A percentile compares a stretch with the other conserved stretches of the same genome.
Conservation (phyloP, 164 flowering plant species). For the Magnolia officinalis region DNA sequence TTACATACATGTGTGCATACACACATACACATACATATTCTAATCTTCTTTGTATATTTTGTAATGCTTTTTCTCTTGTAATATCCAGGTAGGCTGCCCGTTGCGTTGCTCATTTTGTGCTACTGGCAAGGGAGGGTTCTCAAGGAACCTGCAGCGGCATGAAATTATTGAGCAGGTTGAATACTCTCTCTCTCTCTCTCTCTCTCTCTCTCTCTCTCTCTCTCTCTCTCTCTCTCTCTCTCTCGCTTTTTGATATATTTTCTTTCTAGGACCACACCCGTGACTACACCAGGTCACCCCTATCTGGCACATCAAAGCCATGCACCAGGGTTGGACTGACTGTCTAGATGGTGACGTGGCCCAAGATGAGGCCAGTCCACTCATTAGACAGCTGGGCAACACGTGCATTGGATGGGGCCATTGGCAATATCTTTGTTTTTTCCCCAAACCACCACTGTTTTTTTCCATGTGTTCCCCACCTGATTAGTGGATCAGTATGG, state of each 20-base stretch:
- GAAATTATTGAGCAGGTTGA: conserved; percentile 98
- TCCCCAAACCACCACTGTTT: too few relatives aligned
- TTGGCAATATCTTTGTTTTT: too few relatives aligned
- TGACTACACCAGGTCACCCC: too few relatives aligned
- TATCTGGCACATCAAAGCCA: too few relatives aligned
- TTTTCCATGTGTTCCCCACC: background rate
- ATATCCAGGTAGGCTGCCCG: conserved; percentile 90
- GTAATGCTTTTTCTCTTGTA: background rate
- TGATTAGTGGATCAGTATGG: background rate
- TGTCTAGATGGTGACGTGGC: too few relatives aligned
- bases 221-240: too few relatives aligned
- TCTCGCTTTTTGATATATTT: background rate
- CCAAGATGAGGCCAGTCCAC: too few relatives aligned
- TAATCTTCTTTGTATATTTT: background rate
- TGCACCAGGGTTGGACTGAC: too few relatives aligned
- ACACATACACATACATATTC: too few relatives aligned
- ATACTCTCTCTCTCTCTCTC: background rate
- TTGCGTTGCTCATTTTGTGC: conserved; percentile 97
- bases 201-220: too few relatives aligned
- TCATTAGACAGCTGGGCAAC: too few relatives aligned
- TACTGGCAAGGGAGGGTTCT: conserved; percentile 97
- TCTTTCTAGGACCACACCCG: background rate
- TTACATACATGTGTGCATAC: background rate
- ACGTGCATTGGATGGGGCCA: too few relatives aligned
- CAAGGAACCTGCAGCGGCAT: conserved; percentile 86